Conservation (phyloP, 1,139 yeast genomes). For the Magnusiomyces ingens region DNA sequence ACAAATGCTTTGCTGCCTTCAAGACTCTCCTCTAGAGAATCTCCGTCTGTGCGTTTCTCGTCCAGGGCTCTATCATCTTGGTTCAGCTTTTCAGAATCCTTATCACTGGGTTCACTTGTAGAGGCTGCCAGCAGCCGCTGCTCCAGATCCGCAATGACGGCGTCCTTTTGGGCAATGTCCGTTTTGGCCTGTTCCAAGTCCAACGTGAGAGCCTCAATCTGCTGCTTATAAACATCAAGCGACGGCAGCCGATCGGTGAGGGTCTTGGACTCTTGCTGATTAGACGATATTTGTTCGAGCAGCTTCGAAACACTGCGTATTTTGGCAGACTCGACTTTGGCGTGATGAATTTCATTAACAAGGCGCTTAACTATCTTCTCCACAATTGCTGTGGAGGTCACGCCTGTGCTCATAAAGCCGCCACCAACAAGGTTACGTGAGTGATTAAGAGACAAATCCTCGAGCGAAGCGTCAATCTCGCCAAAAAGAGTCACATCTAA, state of each 20-base stretch:
- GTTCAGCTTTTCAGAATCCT: conserved; percentile 1
- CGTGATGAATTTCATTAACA: conserved; percentile 43
- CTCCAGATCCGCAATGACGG: conserved; percentile 23
- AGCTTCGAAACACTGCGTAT: conserved; percentile 39
- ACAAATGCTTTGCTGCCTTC: too few relatives aligned
- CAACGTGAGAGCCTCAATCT: conserved; percentile 13
- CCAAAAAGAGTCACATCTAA: conserved; percentile 78
- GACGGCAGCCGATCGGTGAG: conserved; percentile 11
- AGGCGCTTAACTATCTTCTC: conserved; percentile 43
- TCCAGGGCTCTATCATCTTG: not conserved
- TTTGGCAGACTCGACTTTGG: conserved; percentile 40
- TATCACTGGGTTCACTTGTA: conserved; percentile 10
- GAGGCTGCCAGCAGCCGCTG: conserved; percentile 9
- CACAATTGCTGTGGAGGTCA: conserved; percentile 48
- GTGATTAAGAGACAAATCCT: conserved; percentile 53
- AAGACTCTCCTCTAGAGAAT: too few relatives aligned
- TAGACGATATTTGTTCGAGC: conserved; percentile 24
- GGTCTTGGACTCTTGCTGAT: conserved; percentile 13
- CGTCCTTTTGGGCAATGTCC: conserved; percentile 22
- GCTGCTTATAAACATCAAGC: conserved; percentile 8
- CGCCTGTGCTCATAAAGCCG: conserved; percentile 54
- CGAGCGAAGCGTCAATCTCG: conserved; percentile 57
- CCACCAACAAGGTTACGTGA: conserved; percentile 54
- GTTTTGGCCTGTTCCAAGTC: conserved; percentile 18
- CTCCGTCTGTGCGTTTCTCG: not conserved